These are phyloP conservation scores for Pleurotus pulmonarius DNA, from an alignment of 768 basidiomycete species.

Conservation along the genomic window DNA sequence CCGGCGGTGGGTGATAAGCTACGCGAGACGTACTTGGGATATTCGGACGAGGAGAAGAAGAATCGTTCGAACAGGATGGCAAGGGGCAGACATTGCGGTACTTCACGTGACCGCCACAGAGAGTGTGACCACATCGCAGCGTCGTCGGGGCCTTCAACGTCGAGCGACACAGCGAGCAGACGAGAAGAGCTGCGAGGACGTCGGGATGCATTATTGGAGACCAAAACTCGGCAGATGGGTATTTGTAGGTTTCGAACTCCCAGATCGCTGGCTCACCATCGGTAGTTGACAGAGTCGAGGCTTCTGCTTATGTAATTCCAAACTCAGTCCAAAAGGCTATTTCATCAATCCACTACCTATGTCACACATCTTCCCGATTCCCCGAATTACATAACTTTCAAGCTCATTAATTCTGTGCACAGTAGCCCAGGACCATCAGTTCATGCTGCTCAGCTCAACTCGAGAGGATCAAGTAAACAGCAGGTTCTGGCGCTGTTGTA, in stretches of 20 bases:
- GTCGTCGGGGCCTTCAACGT: conserved; percentile 59
- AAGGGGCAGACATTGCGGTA: conserved; percentile 22
- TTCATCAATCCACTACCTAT: too few relatives aligned
- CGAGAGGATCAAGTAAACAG: not conserved
- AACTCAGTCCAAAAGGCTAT: too few relatives aligned
- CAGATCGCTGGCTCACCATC: conserved; percentile 8
- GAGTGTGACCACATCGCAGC: conserved; percentile 80
- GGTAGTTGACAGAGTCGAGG: conserved; percentile 7
- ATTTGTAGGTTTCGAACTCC: not conserved
- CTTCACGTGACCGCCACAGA: conserved; percentile 57
- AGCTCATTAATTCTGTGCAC: not conserved
- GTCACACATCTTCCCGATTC: too few relatives aligned
- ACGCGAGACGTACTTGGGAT: conserved; percentile 39
- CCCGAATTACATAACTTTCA: too few relatives aligned
- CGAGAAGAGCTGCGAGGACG: conserved; percentile 31
- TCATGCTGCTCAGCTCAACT: not conserved
- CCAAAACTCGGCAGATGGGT: not conserved
- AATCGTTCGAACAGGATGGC: conserved; percentile 24
- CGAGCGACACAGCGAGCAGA: conserved; percentile 61
- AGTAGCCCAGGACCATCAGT: not conserved
- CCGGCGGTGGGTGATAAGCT: conserved; percentile 29
- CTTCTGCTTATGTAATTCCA: conserved; percentile 3
- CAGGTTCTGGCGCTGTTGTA: not conserved
- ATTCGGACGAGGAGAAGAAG: conserved; percentile 21
- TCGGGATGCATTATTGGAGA: conserved; percentile 8